Conservation (phyloP, 1,284 basidiomycete species). For the Apiotrichum mycotoxinovorans region DNA sequence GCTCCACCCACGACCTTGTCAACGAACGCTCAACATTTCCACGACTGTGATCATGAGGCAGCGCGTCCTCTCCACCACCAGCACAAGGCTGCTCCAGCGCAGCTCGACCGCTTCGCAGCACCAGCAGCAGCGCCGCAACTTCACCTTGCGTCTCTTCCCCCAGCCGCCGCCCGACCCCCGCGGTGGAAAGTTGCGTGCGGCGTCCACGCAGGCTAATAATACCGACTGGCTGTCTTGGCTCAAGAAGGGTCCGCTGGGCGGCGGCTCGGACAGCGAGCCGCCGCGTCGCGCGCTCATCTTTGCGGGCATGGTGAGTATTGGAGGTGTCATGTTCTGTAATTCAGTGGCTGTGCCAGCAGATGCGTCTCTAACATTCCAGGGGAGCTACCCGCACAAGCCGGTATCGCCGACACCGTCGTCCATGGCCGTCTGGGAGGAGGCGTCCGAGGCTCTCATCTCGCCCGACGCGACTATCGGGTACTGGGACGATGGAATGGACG, state of each 20-base stretch:
- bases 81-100: slow-evolving; percentile 1
- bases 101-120: slow-evolving; percentile 1
- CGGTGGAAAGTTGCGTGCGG: slow-evolving; percentile 17
- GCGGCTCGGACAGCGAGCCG: slow-evolving; percentile 6
- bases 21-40: not conserved
- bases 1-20: not conserved
- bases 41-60: slow-evolving; percentile 5
- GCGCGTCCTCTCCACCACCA: not conserved
- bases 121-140: slow-evolving; percentile 8
- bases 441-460: slow-evolving; percentile 42
- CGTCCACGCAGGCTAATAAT: slow-evolving; percentile 31
- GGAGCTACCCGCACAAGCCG: slow-evolving; percentile 49
- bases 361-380: slow-evolving; percentile 35
- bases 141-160: slow-evolving; percentile 21
- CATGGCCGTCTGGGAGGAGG: slow-evolving; percentile 45
- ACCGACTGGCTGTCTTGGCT: slow-evolving; percentile 43
- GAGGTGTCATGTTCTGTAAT: not conserved
- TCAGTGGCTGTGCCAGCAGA: no score
- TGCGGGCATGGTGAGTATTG: slow-evolving; percentile 42
- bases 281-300: slow-evolving; percentile 39
- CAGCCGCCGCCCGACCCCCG: slow-evolving; percentile 25
- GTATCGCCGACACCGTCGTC: slow-evolving; percentile 42
- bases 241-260: slow-evolving; percentile 23
- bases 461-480: slow-evolving; percentile 46
- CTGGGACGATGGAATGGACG: slow-evolving; percentile 39